phyloP scores from a whole-genome alignment of 1,139 yeast genomes.

The Geotrichum restrictum region DNA sequence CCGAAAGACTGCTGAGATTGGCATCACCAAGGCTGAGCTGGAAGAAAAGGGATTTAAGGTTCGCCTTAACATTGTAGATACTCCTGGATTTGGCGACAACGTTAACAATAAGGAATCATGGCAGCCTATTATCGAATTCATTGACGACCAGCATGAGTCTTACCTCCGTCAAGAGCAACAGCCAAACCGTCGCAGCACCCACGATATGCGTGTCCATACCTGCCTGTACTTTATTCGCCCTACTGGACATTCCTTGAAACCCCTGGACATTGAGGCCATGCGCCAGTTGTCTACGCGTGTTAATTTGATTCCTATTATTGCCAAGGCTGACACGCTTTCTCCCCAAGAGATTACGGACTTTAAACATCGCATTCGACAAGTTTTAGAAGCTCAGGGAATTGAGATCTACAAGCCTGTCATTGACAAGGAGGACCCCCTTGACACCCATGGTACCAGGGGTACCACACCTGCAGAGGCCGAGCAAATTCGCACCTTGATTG shows the following conservation, averaged over 20 bases:
- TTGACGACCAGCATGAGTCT: slow-evolving; percentile 95
- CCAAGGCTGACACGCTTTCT: slow-evolving; percentile 89
- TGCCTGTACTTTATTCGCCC: slow-evolving; percentile 94
- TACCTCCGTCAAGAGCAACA: slow-evolving; percentile 96
- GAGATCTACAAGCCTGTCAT: slow-evolving; percentile 84
- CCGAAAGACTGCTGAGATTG: slow-evolving; percentile 87
- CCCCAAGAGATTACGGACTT: slow-evolving; percentile 76
- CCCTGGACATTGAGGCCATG: slow-evolving; percentile 92
- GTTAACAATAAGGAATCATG: slow-evolving; percentile 90
- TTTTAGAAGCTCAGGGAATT: slow-evolving; percentile 88
- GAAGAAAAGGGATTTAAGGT: slow-evolving; percentile 89
- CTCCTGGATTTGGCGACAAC: slow-evolving; percentile 97
- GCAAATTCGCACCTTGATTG: slow-evolving; percentile 77
- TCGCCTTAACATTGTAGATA: slow-evolving; percentile 84
- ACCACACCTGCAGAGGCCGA: slow-evolving; percentile 43
- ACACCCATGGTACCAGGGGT: slow-evolving; percentile 19
- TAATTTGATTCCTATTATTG: slow-evolving; percentile 90
- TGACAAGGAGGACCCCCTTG: slow-evolving; percentile 30
- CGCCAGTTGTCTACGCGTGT: slow-evolving; percentile 82
- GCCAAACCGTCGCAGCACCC: slow-evolving; percentile 58
- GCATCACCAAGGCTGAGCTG: slow-evolving; percentile 80
- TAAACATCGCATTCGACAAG: slow-evolving; percentile 80
- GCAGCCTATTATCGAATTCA: slow-evolving; percentile 89
- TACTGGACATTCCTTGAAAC: slow-evolving; percentile 91
- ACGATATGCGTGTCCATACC: slow-evolving; percentile 89